Base-by-base conservation (phyloP, 2,329 filamentous ascomycete genomes). In the Ascosphaera acerosa region DNA sequence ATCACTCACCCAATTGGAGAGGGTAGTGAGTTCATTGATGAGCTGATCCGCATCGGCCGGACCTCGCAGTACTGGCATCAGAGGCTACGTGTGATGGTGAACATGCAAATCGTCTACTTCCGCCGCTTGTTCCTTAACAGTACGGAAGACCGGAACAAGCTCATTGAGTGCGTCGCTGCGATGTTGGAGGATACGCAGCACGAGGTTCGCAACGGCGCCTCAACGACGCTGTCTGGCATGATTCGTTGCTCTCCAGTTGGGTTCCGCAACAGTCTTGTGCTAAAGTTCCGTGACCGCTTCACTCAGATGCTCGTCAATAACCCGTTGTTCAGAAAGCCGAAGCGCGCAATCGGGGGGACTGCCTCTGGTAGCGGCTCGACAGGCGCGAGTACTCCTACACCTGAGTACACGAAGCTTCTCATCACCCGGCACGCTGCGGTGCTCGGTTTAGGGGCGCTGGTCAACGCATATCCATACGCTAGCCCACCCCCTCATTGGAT, bases 31-130 rank as follows among this genome's bases (percentile, higher is more conserved):
- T 90, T 97, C 47, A 81, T 92, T 42, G 66, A 71, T 14, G 74
- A 76, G 0, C 65, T 97, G 27, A 81, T 94, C 41, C 70, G 73
- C 33, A 87, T 97, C 30, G 87, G 87, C 29, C 76, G 72, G 43
- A 74, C 67, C 5, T 77, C 82, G 1, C 57, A 69, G 2, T 87
- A 77, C 34, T 97, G 87, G 87, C 87, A 97, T 51, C 87, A 97
- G 54, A 76, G 87, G 29, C 63, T 97, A 23, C 70, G 89, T 16
- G 80, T 90, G 27, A 67, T 97, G 41, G 82, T 97, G 54, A 94
- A 94, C 54, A 92, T 97, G 61, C 89, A 97, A 46, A 84, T 94
- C 39, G 74, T 97, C 42, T 97, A 92, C 58, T 97, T 94, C 67
- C 75, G 87, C 31, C 76, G 84, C 16, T 65, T 97, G 22, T 97